These are phyloP conservation scores for Cladosporium austrohemisphaericum DNA, from an alignment of 2,329 filamentous ascomycete species.

Conservation along the genomic window DNA sequence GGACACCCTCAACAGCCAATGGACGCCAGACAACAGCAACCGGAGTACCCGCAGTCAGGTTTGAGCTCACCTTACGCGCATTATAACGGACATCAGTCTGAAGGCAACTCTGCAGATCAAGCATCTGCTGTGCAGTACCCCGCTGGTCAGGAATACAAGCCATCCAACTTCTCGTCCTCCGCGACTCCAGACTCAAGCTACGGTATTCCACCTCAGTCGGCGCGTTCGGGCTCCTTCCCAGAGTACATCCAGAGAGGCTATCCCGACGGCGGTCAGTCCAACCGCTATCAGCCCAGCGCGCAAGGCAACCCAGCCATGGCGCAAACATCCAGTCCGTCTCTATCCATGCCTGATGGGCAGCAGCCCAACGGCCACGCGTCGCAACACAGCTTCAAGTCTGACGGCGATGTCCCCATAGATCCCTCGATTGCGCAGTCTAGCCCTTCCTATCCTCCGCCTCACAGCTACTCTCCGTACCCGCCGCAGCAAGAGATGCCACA, in stretches of 20 bases:
- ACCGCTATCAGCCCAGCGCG: constrained; percentile 70
- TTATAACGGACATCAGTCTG: constrained; percentile 66
- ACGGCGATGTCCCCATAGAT: constrained; percentile 98
- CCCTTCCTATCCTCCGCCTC: constrained; percentile 78
- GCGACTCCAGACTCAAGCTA: constrained; percentile 88
- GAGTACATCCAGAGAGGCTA: constrained; percentile 75
- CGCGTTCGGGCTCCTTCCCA: constrained; percentile 79
- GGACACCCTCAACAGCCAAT: constrained; percentile 45
- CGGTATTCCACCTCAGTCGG: constrained; percentile 64
- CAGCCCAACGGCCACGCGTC: constrained; percentile 60
- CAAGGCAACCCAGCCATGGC: constrained; percentile 85
- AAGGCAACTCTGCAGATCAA: constrained; percentile 83
- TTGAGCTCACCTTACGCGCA: constrained; percentile 52
- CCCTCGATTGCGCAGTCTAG: constrained; percentile 91
- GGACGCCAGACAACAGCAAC: constrained; percentile 50
- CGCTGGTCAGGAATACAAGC: constrained; percentile 73
- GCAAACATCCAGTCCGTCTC: constrained; percentile 98
- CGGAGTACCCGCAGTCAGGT: constrained; percentile 51
- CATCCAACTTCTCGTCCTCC: constrained; percentile 63
- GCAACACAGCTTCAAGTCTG: constrained; percentile 71
- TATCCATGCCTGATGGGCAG: constrained; percentile 77
- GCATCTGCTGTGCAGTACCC: constrained; percentile 88
- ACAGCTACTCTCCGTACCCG: constrained; percentile 82
- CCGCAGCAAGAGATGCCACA: constrained; percentile 81
- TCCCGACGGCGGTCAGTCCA: constrained; percentile 70